Base-by-base conservation (phyloP, 129 eudicot genomes). In the Gnaphalium uliginosum region DNA sequence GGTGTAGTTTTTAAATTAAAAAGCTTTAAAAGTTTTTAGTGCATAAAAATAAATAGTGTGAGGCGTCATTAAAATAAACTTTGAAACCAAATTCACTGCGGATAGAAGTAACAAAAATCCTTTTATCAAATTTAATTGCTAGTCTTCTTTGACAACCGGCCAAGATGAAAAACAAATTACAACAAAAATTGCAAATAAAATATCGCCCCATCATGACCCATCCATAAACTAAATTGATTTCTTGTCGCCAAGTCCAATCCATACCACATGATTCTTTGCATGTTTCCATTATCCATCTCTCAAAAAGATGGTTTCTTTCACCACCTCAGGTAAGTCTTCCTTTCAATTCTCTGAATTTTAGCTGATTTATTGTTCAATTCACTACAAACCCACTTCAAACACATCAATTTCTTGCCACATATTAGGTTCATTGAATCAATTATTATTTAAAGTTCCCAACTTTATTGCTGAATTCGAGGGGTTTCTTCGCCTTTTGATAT, bases 401-500 rank as follows among this genome's bases (percentile, higher is more conserved):
- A 43, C 14, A 65, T 65, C 48, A 29, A 65, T 10, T 30, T 74
- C 43, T 29, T 35, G 10, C 39, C 73, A 17, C 24, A 73, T 19
- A 27, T 10, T 15, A 23, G 30, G 18, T 59, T 76, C 24, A 66
- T 76, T 54, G 66, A 26, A 23, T 48, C 65, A 23, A 8, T 79
- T 75, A 30, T 51, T 25, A 43, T 29, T 66, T 19, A 41, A 80
- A 72, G 71, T 72, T 76, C 19, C 8, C 11, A 32, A 57, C 35
- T 72, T 82, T 66, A 33, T 22, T 64, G 13, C 70, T 54, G 43
- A 57, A 57, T 68, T 73, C 41, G 10, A 39, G 84, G 67, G 71
- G n/a, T 66, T 65, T 74, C 64, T 41, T 54, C 19, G 41, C 22
- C 48, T 68, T 68, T 73, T 58, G 69, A 17, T 69, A 59, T 59